Evolutionary conservation across 2,329 filamentous ascomycete species (phyloP), one percentile per base, ranked within the genome.

Genomic region (Coniochaeta prunicola): DNA sequence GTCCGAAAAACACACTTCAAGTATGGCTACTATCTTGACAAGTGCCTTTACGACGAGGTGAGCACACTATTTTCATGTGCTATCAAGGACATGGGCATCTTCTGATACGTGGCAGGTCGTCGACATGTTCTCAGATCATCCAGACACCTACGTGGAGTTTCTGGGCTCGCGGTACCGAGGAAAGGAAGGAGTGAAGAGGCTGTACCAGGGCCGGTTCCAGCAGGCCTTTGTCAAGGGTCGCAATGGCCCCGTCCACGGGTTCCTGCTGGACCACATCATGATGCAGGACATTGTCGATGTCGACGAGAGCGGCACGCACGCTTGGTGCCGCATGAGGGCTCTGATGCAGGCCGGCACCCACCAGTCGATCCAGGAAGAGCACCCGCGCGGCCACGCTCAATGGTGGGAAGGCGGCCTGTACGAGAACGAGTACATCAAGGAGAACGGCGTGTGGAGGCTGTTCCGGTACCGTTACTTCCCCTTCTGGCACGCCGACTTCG

Each of bases 341-440:
- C 72, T 83, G 63, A 83, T 83, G 80, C 76, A 76, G 48, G 80
- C 80, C 0, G 80, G 80, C 56, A 80, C 78, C 31, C 81, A 84
- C 67, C 71, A 79, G 64, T 77, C 73, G 59, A 75, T 83, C 64
- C 73, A 75, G 53, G 75, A 78, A 48, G 72, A 70, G 9, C 79
- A 82, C 63, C 80, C 80, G 6, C 75, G 79, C 12, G 80, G 80
- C 2, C 74, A 80, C 54, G 73, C 76, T 12, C 80, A 83, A 66
- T 84, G 81, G 81, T 83, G 79, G 77, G 81, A 84, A 67, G 80
- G 80, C 48, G 80, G 81, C 3, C 68, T 83, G 36, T 84, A 84
- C 68, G 80, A 83, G 69, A 84, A 83, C 64, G 80, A 83, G 66
- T 84, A 82, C 67, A 77, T 83, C 69, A 82, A 81, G 68, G 79